Conservation (phyloP, 805 yeast genomes). For the Candida coquimbonensis region DNA sequence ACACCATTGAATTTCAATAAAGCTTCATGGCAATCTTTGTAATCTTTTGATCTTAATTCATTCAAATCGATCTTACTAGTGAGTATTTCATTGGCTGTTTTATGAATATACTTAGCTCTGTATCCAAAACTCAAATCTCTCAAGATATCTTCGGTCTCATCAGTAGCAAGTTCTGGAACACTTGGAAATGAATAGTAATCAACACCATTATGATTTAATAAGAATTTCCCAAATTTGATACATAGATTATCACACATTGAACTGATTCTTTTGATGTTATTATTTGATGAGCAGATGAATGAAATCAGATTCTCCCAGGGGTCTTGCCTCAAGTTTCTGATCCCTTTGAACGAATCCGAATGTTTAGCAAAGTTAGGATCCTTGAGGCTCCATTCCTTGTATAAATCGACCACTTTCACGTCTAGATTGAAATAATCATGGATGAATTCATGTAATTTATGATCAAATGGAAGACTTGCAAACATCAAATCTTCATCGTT, state of each 20-base stretch:
- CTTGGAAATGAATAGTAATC: slow-evolving; percentile 69
- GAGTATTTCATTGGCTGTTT: slow-evolving; percentile 51
- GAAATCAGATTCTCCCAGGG: slow-evolving; percentile 95
- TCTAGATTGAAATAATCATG: slow-evolving; percentile 66
- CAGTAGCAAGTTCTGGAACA: slow-evolving; percentile 42
- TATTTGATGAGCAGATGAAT: slow-evolving; percentile 93
- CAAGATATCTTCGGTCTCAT: slow-evolving; percentile 36
- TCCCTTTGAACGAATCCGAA: slow-evolving; percentile 47
- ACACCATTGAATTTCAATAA: slow-evolving; percentile 74
- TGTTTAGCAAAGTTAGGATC: slow-evolving; percentile 44
- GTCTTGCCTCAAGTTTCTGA: slow-evolving; percentile 83
- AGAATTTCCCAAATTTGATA: slow-evolving; percentile 54
- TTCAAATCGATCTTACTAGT: slow-evolving; percentile 30
- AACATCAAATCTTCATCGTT: slow-evolving; percentile 43
- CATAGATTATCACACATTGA: slow-evolving; percentile 85
- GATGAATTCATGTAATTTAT: slow-evolving; percentile 38
- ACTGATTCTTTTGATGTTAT: slow-evolving; percentile 88
- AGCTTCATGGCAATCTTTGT: slow-evolving; percentile 48
- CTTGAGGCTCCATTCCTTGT: slow-evolving; percentile 50
- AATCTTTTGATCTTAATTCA: slow-evolving; percentile 37
- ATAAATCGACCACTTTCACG: slow-evolving; percentile 46
- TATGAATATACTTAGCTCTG: slow-evolving; percentile 79
- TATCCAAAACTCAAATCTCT: slow-evolving; percentile 70
- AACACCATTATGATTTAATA: slow-evolving; percentile 47
- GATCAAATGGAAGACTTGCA: slow-evolving; percentile 32